Base-by-base conservation (phyloP, 208 protist genomes). In the Trypanosoma conorhini region DNA sequence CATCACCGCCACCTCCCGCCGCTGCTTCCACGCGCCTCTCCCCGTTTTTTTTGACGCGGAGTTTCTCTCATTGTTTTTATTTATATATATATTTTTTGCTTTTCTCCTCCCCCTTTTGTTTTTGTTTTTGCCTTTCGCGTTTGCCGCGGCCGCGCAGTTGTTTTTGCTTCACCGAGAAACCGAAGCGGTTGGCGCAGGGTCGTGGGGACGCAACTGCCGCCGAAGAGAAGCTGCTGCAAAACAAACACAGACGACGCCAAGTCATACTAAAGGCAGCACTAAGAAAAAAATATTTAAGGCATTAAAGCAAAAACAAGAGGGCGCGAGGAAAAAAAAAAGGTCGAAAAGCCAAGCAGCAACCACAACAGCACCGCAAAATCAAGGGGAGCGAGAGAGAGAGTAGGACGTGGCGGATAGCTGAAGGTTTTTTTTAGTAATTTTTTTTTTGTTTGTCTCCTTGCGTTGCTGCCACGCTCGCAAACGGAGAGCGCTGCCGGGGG, bases 111-210 rank as follows among this genome's bases (percentile, higher is more conserved):
- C n/a, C 4, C 13, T 19, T 52, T 52, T 52, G 9, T 52, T 22
- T 52, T 22, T 52, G 26, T 59, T 38, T 42, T n/a, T 72, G 42
- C 38, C 67, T 73, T 65, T 48, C 33, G 51, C 63, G 44, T 57
- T 70, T 69, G 51, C 68, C 70, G 21, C 74, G 74, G 70, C 74
- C 33, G 40, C 71, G 57, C 59, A 50, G 22, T 40, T 9, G 12
- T 54, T 54, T 54, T 54, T 54, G 50, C 17, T 26, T 54, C 50
- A 24, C 50, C n/a, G 50, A 54, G 33, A 9, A 46, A 46, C 42
- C 42, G 50, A 26, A 26, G 1, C 26, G 4, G 50, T 81, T 24
- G 81, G 75, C 35, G 46, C 87, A 61, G 88, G 77, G 68, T 35
- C 13, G 55, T 5, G 30, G 28, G 10, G 1, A 57, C 17, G 31